A percentile compares a stretch with the other conserved stretches of the same genome.
phyloP scores from a whole-genome alignment of 306 rosid genomes.

The Prunus armeniaca region DNA sequence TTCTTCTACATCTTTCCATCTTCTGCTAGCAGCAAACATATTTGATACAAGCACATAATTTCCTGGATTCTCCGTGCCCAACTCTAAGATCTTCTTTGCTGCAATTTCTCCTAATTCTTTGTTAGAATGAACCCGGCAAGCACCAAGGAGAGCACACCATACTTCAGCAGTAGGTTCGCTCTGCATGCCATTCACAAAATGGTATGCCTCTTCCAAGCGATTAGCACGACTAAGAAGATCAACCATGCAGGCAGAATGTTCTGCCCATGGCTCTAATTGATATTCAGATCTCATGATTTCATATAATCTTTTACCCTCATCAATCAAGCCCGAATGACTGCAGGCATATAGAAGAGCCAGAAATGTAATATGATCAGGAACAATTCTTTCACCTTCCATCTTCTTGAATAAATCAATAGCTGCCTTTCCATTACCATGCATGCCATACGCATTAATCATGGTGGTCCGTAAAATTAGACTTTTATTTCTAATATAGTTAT shows the following conservation, averaged over 20 bases:
- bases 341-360: constrained; percentile 70
- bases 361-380: constrained; percentile 73
- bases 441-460: constrained; percentile 74
- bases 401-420: constrained; percentile 50
- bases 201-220: constrained; percentile 64
- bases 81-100: constrained; percentile 55
- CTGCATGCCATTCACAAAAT: constrained; percentile 50
- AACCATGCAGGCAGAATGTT: constrained; percentile 70
- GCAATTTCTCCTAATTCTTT: constrained; percentile 59
- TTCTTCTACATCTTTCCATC: constrained; percentile 64
- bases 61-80: constrained; percentile 57
- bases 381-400: constrained; percentile 46
- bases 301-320: constrained; percentile 50
- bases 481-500: constrained; percentile 30
- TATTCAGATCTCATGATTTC: constrained; percentile 50
- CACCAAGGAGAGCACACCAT: constrained; percentile 83
- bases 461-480: constrained; percentile 60
- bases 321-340: constrained; percentile 75
- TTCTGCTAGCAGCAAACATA: constrained; percentile 57
- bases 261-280: constrained; percentile 71
- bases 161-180: constrained; percentile 54
- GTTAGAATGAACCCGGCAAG: constrained; percentile 63
- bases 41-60: constrained; percentile 66
- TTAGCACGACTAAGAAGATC: constrained; percentile 77
- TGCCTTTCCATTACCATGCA: constrained; percentile 66